Base-by-base conservation (phyloP, 2,329 filamentous ascomycete species). In the Didymella pinodella region DNA sequence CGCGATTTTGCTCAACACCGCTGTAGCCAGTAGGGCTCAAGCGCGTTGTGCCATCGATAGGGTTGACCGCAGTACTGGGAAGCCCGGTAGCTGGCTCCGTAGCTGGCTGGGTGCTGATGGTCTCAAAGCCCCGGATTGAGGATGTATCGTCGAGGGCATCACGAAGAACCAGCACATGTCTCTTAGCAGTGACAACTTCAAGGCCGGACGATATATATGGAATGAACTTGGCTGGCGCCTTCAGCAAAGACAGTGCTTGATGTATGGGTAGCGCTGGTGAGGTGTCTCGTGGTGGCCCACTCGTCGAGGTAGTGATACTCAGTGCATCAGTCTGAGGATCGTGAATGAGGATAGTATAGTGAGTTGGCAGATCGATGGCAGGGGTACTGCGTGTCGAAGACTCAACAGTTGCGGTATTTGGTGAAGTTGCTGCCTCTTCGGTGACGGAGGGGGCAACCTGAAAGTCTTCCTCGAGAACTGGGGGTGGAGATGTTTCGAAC, bases 41-140 rank as follows among this genome's bases (percentile, higher is more conserved):
- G 0, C 71, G 66, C 1, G 72, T 65, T 0, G 74, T 77, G 18
- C 74, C 75, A 38, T 77, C 75, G 14, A 77, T 69, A 2, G 74
- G 75, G n/a, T 77, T 77, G 1, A 74, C 62, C 2, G 50, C 32
- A 16, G 14, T 51, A 34, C 46, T 58, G 52, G 18, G 40, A 32
- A n/a, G 10, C 11, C 45, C 48, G 11, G 45, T 4, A 3, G 32
- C 10, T 22, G 48, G 10, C 2, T 61, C 50, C 8, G 57, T 44
- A 7, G 36, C 6, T 2, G 51, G 3, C 7, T 32, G 43, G 8
- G 18, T 36, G 36, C 43, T 46, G 28, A 57, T n/a, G 7, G 38
- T 58, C 20, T 44, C 50, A 31, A 59, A 48, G 6, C 54, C 66
- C 25, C 57, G 64, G 28, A 45, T 67, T 8, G 62, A 61, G 1